phyloP scores from a whole-genome alignment of 2,329 filamentous ascomycete genomes.

The Botrytis sinoallii region DNA sequence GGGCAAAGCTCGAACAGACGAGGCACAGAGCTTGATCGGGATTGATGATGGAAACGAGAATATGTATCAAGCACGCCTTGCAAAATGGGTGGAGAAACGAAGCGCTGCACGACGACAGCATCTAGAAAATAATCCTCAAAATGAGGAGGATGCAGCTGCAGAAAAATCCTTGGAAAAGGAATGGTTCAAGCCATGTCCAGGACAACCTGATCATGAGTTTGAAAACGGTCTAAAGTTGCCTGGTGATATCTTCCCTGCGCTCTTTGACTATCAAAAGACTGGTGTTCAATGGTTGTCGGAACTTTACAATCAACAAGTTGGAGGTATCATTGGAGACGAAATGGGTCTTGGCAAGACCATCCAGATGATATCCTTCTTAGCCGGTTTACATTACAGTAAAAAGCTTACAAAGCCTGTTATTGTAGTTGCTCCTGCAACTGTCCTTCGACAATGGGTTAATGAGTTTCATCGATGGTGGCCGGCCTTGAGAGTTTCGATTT shows the following conservation, averaged over 20 bases:
- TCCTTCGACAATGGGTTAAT: slow-evolving; percentile 96
- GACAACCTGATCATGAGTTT: slow-evolving; percentile 70
- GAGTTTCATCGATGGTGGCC: slow-evolving; percentile 99
- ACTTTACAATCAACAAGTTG: slow-evolving; percentile 82
- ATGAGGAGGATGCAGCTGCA: slow-evolving; percentile 45
- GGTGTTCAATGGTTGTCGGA: slow-evolving; percentile 96
- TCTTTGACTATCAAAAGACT: slow-evolving; percentile 97
- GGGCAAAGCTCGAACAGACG: slow-evolving; percentile 32
- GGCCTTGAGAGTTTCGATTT: slow-evolving; percentile 89
- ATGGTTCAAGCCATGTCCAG: slow-evolving; percentile 85
- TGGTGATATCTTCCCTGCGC: slow-evolving; percentile 85
- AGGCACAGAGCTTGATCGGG: slow-evolving; percentile 36
- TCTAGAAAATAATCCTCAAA: slow-evolving; percentile 39
- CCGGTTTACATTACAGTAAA: slow-evolving; percentile 87
- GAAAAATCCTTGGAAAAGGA: slow-evolving; percentile 51
- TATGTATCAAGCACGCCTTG: slow-evolving; percentile 72
- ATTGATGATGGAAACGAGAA: slow-evolving; percentile 88
- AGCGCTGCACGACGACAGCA: slow-evolving; percentile 53
- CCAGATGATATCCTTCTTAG: slow-evolving; percentile 64
- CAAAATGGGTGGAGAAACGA: slow-evolving; percentile 68
- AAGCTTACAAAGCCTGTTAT: slow-evolving; percentile 81
- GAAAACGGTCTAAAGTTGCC: slow-evolving; percentile 74
- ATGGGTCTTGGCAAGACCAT: slow-evolving; percentile 99
- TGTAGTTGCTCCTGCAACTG: slow-evolving; percentile 88
- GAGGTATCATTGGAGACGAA: slow-evolving; percentile 93